Evolutionary conservation across 2,329 filamentous ascomycete species (phyloP), one percentile per base, ranked within the genome.

Genomic region (Tolypocladium amazonense): DNA sequence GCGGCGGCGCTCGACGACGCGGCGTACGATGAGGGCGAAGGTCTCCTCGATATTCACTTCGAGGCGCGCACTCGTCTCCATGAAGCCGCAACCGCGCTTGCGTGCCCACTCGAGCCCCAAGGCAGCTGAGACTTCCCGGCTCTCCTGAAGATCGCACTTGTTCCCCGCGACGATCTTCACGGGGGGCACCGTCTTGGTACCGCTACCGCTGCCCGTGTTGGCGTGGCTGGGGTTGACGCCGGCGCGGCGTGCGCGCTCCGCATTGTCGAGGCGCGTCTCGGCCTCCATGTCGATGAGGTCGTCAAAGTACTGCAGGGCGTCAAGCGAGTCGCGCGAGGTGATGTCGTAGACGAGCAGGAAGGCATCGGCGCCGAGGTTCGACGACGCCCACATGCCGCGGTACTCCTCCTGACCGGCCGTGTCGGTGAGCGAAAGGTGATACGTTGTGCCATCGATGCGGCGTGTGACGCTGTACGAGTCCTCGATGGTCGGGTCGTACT

Each of bases 331-430:
- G 61, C 75, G 72, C 52, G 83, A 84, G 1, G 90, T 94, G 74
- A 94, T 93, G 76, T 94, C 90, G 81, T 94, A 94, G 66, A 94
- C 90, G 67, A 94, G 82, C 27, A 94, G 80, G 76, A 93, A 94
- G 63, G 89, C 90, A 71, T 94, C 90, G 62, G 88, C 88, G 70
- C 84, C 82, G 20, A 93, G 83, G 72, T 92, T 93, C 30, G 86
- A 87, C 39, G 85, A 81, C 1, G 88, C 89, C 90, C 90, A 94
- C 79, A 94, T 89, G 66, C 88, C 87, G 65, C 90, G 87, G 77
- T 94, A 94, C 76, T 94, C 90, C 75, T 94, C 90, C 73, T 94
- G 90, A n/a, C 90, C 90, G 33, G 90, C 90, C 1, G 90, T 93
- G 77, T 94, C 90, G 61, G 89, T 93, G 56, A 94, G 81, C 56